Evolutionary conservation across 345 rosid species (phyloP), one percentile per base, ranked within the genome.

Genomic region (Tarenaya hassleriana): DNA sequence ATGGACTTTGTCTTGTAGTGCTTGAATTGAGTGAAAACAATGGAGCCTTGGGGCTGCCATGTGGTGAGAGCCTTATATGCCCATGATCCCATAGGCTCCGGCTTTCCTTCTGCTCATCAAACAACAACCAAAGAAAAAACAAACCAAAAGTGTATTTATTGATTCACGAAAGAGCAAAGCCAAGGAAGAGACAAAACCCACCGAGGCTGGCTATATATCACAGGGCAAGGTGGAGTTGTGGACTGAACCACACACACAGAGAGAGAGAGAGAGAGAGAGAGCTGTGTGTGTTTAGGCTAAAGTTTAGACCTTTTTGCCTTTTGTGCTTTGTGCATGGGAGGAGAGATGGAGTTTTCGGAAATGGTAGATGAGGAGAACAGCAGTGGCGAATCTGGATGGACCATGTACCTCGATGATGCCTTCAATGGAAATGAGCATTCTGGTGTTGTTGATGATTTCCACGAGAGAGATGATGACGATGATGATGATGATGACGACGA

Each of bases 361-460:
- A 60, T 73, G 39, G 56, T 45, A 29, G 62, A 14, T 49, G 71
- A 74, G 68, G 75, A 70, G 56, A 44, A 64, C 61, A 67, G 69
- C 46, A 72, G 76, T 56, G 69, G 71, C 47, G 85, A 75, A 52
- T 76, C 89, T 52, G 83, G 85, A 10, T 82, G 89, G 85, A 79
- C 89, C 60, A 69, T 60, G 70, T 79, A 78, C 55, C 69, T 82
- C 70, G 79, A 73, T 52, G 76, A 80, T 13, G 68, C 67, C 39
- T 45, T 59, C 56, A 66, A 55, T 35, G 72, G 55, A 55, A 66
- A 58, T 34, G 49, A 61, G 32, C 58, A 64, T 33, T 59, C 60
- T 53, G 61, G 31, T 11, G 33, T 29, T 10, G 60, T 64, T 34
- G 40, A 52, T 42, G 46, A 60, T 34, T 12, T 49, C 52, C 19